Percentiles rank a stretch among this genome's conserved stretches.
phyloP scores from a whole-genome alignment of 78 protist genomes.

The Dictyostelium brefeldianum region DNA sequence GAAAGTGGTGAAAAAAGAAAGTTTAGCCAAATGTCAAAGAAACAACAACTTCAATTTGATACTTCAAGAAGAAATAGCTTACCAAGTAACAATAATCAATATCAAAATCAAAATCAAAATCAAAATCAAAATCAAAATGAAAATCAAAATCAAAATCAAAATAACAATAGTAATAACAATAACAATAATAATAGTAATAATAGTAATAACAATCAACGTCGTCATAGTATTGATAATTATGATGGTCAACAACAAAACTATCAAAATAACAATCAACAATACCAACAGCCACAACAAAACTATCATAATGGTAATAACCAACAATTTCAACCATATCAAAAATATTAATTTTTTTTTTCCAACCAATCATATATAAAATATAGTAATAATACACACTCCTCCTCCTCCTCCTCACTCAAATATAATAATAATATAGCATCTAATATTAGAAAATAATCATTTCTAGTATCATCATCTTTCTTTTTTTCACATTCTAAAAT shows the following conservation, averaged over 20 bases:
- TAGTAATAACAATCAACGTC: slow-evolving; percentile 3
- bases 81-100: neutral
- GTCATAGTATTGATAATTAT: slow-evolving; percentile 7
- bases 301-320: no score
- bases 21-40: neutral
- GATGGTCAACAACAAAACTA: neutral
- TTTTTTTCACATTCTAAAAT: no score
- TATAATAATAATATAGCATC: no score
- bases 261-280: no score
- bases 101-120: neutral
- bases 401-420: no score
- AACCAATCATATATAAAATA: no score
- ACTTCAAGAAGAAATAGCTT: slow-evolving; percentile 28
- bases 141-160: neutral
- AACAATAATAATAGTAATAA: neutral
- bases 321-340: no score
- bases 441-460: no score
- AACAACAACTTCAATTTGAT: neutral
- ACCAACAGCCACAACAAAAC: no score
- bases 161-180: neutral
- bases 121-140: neutral
- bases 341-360: no score
- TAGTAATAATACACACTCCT: no score
- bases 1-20: neutral
- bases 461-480: no score